Evolutionary conservation across 345 rosid species (phyloP).

Genomic region (Brassica carinata): DNA sequence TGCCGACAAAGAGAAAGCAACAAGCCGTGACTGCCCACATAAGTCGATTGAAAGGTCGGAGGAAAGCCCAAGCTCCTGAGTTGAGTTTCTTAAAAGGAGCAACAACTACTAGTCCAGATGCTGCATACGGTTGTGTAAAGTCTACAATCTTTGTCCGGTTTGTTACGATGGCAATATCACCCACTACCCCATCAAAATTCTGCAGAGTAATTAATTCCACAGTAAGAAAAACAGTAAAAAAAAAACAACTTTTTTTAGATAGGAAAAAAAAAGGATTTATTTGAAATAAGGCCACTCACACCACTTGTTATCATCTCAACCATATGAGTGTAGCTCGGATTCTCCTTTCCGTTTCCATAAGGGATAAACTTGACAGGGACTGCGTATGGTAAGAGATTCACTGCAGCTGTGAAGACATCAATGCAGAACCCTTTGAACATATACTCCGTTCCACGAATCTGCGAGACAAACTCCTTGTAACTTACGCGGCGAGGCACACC

Average conservation of each 20-base stretch:
- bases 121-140: constrained; percentile 87
- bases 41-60: constrained; percentile 63
- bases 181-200: constrained; percentile 86
- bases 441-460: constrained; percentile 55
- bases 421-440: constrained; percentile 86
- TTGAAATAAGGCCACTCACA: constrained; percentile 53
- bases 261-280: background rate
- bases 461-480: constrained; percentile 77
- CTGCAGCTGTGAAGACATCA: constrained; percentile 85
- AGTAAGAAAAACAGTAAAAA: background rate
- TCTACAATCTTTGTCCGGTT: constrained; percentile 86
- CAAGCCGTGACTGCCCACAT: constrained; percentile 79
- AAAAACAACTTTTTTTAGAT: background rate
- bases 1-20: constrained; percentile 72
- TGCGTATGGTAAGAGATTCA: constrained; percentile 77
- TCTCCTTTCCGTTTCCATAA: constrained; percentile 69
- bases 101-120: constrained; percentile 92
- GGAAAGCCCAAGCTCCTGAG: constrained; percentile 93
- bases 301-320: constrained; percentile 69
- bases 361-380: constrained; percentile 73
- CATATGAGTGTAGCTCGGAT: constrained; percentile 82
- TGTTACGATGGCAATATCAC: constrained; percentile 86
- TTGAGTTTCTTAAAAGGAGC: constrained; percentile 75
- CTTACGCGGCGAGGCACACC: constrained; percentile 83
- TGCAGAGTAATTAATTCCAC: constrained; percentile 29